phyloP scores from a whole-genome alignment of 139 green algal genomes.

The Asterochloris sp. region DNA sequence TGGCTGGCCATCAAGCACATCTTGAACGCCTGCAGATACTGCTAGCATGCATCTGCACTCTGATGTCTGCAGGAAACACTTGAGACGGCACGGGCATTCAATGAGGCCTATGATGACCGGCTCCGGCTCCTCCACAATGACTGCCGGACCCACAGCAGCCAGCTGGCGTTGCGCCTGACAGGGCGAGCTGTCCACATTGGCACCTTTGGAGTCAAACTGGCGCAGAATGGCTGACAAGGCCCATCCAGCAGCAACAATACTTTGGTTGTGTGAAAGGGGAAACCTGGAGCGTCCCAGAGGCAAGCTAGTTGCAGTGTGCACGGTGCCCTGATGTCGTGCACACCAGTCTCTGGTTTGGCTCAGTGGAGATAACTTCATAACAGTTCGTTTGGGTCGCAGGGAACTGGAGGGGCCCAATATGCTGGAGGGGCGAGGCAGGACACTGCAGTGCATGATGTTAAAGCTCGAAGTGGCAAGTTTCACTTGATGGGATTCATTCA shows the following conservation, averaged over 20 bases:
- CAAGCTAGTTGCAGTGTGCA: not conserved
- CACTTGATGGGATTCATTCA: not conserved
- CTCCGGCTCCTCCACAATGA: conserved; percentile 4
- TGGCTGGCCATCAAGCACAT: no score
- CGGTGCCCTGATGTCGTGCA: not conserved
- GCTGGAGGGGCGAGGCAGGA: not conserved
- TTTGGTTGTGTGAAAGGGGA: not conserved
- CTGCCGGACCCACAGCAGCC: not conserved
- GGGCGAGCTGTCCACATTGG: not conserved
- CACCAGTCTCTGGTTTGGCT: not conserved
- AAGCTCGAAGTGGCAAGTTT: not conserved
- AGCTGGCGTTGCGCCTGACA: not conserved
- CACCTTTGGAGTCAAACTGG: not conserved
- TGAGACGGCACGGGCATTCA: conserved; percentile 11
- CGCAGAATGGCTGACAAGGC: not conserved
- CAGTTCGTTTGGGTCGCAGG: not conserved
- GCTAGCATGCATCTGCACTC: not conserved
- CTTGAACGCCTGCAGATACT: no score
- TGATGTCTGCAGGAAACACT: not conserved
- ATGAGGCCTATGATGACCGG: not conserved
- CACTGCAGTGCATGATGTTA: not conserved
- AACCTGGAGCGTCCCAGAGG: no score
- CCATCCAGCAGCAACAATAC: not conserved
- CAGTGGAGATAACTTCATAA: not conserved
- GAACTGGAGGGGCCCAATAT: not conserved